phyloP scores from a whole-genome alignment of 1,284 basidiomycete genomes.

The Puccinia triticina region DNA sequence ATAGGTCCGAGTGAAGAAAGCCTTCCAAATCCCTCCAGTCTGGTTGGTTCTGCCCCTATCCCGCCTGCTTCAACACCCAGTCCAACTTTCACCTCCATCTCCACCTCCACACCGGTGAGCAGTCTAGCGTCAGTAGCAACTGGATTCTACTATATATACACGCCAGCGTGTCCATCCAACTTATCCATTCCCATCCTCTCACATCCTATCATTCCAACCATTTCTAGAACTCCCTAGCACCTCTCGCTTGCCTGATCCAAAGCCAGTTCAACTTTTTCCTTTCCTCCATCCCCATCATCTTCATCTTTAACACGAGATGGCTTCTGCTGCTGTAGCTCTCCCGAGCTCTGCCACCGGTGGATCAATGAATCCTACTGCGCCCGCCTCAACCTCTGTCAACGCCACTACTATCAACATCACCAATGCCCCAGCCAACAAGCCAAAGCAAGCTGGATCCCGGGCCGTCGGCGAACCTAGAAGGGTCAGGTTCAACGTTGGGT shows the following conservation, averaged over 20 bases:
- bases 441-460: constrained; percentile 17
- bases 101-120: neutral
- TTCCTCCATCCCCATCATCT: neutral
- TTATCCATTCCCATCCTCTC: neutral
- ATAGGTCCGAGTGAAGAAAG: neutral
- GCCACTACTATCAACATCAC: constrained; percentile 21
- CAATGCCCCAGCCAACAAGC: constrained; percentile 3
- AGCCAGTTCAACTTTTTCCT: neutral
- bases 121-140: neutral
- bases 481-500: constrained; percentile 55
- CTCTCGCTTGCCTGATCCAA: neutral
- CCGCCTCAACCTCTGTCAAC: neutral
- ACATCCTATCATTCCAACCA: neutral
- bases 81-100: neutral
- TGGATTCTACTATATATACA: neutral
- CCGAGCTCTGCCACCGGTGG: constrained; percentile 26
- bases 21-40: neutral
- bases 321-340: constrained; percentile 38
- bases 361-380: neutral
- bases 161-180: too few species aligned
- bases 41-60: neutral
- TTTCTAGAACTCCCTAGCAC: neutral
- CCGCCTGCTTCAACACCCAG: neutral
- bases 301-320: neutral
- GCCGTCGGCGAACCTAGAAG: constrained; percentile 53